Evolutionary conservation across 768 basidiomycete species (phyloP), one percentile per base, ranked within the genome.

Genomic region (Phlegmacium glaucopus): DNA sequence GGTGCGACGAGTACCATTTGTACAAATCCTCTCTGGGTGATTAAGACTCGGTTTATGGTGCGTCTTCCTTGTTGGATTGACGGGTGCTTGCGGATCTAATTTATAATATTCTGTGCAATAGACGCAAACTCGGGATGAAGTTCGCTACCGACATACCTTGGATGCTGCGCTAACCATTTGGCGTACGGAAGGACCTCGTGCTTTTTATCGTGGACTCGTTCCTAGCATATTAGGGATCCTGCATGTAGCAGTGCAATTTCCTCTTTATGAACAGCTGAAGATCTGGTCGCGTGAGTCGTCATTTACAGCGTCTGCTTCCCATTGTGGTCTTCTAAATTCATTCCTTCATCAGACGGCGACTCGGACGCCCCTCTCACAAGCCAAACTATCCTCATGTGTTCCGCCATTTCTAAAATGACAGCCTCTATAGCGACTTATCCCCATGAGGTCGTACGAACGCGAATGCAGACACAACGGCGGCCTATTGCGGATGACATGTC

Each of bases 1-100:
- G 96, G 96, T 10, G 94, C 91, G 5, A 74, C 87, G 15, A 94
- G 95, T 60, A 96, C 96, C 6, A 81, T 92, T 44, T 86, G 86
- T 59, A 98, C 96, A 18, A 97, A 92, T 68, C 96, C 96, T 0
- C 67, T 99, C 6, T 99, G 96, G 96, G 93, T 99, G 35, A 94
- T 99, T 66, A 98, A 97, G 74, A 98, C 95, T 17, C 83, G 96
- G 25, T 97, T 98, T 71, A 98, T 98, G 96, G 95, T 95, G 58
- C 53, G 60, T 56, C 44, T n/a, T 44, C 27, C 16, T 15, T 47
- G 7, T 27, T 4, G 38, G 36, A 38, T 42, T 41, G 39, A 45
- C 6, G n/a, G n/a, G n/a, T n/a, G n/a, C n/a, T n/a, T 15, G 50
- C 42, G 51, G 46, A 38, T 16, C 26, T 39, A 36, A 9, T 22